Conservation (phyloP, 495 filamentous ascomycete species). For the Penicillium subrubescens region DNA sequence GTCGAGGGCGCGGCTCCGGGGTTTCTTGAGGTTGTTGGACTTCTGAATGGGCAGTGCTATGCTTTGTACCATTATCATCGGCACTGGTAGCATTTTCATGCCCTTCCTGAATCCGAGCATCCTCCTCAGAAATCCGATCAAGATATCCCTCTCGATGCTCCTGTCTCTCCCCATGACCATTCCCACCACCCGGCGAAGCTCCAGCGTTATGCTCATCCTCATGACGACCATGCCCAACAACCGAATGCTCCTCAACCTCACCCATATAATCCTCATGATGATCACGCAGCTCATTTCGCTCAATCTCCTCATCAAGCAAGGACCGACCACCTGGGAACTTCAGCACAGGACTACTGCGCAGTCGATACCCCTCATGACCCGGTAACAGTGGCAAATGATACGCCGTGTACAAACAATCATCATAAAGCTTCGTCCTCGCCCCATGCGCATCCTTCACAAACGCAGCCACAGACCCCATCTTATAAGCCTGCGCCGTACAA, state of each 20-base stretch:
- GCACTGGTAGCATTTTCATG: constrained; percentile 19
- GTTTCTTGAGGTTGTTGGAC: constrained; percentile 5
- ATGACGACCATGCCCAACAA: constrained; percentile 30
- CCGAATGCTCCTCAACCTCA: constrained; percentile 50
- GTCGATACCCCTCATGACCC: constrained; percentile 79
- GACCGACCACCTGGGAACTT: constrained; percentile 93
- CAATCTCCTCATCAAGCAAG: constrained; percentile 93
- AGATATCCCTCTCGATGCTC: constrained; percentile 21
- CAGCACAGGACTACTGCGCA: constrained; percentile 85
- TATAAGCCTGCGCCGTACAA: constrained; percentile 92
- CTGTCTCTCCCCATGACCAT: constrained; percentile 15
- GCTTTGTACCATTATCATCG: not conserved
- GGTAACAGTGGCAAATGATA: constrained; percentile 90
- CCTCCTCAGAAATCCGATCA: constrained; percentile 24
- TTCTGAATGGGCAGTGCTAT: constrained; percentile 1
- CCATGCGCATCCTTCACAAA: constrained; percentile 89
- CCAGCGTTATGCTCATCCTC: constrained; percentile 41
- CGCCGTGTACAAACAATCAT: constrained; percentile 94
- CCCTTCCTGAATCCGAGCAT: constrained; percentile 23
- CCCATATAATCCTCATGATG: constrained; percentile 87
- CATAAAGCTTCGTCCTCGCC: constrained; percentile 97
- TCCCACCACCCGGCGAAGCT: constrained; percentile 17
- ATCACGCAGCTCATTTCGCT: constrained; percentile 85
- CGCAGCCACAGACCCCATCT: constrained; percentile 78
- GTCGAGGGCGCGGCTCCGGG: constrained; percentile 20